phyloP scores from a whole-genome alignment of 116 monocot species.

The Iris pallida region DNA sequence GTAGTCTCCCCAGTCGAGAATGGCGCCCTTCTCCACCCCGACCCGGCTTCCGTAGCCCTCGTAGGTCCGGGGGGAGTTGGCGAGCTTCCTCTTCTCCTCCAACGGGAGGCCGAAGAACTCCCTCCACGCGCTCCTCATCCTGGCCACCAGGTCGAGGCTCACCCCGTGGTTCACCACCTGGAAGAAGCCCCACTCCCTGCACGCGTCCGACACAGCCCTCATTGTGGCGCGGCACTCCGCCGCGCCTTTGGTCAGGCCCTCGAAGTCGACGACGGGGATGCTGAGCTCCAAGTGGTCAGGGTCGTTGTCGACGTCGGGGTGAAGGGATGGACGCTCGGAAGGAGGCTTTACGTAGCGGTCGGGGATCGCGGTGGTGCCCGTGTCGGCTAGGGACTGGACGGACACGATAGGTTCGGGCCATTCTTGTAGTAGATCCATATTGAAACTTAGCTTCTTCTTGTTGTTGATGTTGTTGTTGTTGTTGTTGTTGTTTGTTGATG shows the following conservation, averaged over 20 bases:
- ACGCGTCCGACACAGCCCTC: constrained; percentile 3
- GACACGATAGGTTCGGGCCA: constrained; percentile 5
- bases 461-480: too few relatives aligned
- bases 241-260: neutral
- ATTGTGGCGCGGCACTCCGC: neutral
- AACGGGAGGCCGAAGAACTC: constrained; percentile 11
- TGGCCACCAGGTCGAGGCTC: neutral
- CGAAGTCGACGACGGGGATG: constrained; percentile 3
- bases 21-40: constrained; percentile 4
- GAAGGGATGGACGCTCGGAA: neutral
- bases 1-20: constrained; percentile 17
- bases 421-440: constrained; percentile 1
- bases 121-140: neutral
- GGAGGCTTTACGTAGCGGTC: constrained; percentile 2
- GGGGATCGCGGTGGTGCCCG: neutral
- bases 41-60: constrained; percentile 11
- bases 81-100: constrained; percentile 7
- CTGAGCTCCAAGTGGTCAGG: neutral
- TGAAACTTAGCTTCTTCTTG: too few relatives aligned
- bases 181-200: constrained; percentile 19
- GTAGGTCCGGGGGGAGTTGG: neutral
- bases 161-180: constrained; percentile 17
- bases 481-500: too few relatives aligned
- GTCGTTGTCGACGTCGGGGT: neutral
- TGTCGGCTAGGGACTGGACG: constrained; percentile 2